Evolutionary conservation across 176 grass and related monocot species (phyloP).

Genomic region (Phoenix roebelenii): DNA sequence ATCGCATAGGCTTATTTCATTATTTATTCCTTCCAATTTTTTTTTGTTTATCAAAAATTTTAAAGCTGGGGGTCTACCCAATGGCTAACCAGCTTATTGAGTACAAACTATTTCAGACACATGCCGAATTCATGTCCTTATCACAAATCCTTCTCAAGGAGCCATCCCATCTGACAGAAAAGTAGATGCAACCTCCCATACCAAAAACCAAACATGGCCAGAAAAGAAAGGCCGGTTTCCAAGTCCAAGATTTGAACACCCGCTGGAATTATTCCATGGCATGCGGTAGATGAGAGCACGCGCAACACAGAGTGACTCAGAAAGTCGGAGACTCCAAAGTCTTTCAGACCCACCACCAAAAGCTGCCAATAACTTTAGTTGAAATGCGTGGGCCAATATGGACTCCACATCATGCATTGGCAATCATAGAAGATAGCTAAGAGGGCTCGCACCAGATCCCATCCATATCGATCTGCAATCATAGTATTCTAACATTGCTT

Average conservation of each 20-base stretch:
- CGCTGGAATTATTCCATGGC: slow-evolving; percentile 4
- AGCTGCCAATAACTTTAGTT: background rate
- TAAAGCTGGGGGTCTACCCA: background rate
- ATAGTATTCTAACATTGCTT: too few species aligned
- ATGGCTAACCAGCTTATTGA: background rate
- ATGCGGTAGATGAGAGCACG: background rate
- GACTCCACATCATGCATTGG: slow-evolving; percentile 9
- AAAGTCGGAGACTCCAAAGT: background rate
- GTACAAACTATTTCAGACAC: background rate
- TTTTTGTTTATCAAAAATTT: background rate
- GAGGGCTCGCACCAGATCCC: slow-evolving; percentile 19
- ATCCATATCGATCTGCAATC: background rate
- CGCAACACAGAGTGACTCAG: background rate
- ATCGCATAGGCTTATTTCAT: too few species aligned
- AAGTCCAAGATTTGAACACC: background rate
- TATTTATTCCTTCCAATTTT: background rate
- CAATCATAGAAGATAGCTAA: slow-evolving; percentile 7
- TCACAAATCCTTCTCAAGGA: background rate
- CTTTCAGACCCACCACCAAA: slow-evolving; percentile 3
- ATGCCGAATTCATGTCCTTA: background rate
- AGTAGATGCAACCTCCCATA: background rate
- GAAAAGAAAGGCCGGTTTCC: slow-evolving; percentile 16
- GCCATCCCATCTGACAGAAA: background rate
- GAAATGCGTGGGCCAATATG: background rate
- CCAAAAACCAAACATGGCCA: slow-evolving; percentile 9